These are phyloP conservation scores for Blastobotrys elegans DNA, from an alignment of 1,139 yeast species.

Conservation along the genomic window DNA sequence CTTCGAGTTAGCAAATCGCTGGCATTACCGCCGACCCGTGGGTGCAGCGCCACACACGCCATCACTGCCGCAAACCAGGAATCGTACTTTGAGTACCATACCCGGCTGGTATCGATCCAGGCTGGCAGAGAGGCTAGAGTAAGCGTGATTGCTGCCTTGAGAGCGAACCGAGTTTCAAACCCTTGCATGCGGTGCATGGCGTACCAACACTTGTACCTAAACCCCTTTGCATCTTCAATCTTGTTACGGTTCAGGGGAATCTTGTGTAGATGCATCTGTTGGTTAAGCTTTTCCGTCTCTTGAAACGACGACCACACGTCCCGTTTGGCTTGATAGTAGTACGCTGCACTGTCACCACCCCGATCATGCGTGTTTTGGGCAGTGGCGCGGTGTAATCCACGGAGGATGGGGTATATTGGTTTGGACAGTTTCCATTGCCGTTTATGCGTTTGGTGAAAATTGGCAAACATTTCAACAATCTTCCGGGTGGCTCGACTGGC, in stretches of 20 bases:
- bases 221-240: conserved; percentile 14
- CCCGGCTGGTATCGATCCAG: conserved; percentile 38
- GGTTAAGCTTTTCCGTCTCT: conserved; percentile 32
- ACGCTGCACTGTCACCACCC: conserved; percentile 43
- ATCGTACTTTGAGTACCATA: conserved; percentile 41
- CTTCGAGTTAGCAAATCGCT: conserved; percentile 36
- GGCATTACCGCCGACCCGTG: conserved; percentile 43
- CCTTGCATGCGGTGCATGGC: conserved; percentile 34
- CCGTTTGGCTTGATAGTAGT: conserved; percentile 39
- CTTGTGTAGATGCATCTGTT: background rate
- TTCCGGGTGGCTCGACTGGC: conserved; percentile 18
- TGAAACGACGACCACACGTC: conserved; percentile 49
- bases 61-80: conserved; percentile 43
- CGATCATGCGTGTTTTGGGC: conserved; percentile 43
- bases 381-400: conserved; percentile 41
- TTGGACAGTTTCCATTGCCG: conserved; percentile 33
- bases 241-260: background rate
- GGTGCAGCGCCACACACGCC: conserved; percentile 39
- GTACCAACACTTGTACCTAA: conserved; percentile 37
- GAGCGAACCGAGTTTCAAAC: conserved; percentile 41
- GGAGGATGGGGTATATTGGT: conserved; percentile 39
- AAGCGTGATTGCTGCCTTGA: conserved; percentile 38
- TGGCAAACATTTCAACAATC: background rate
- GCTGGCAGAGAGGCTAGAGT: conserved; percentile 41
- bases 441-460: background rate